Percentiles rank a stretch among this genome's conserved stretches.
Conservation (phyloP, 345 rosid genomes). For the Aquilaria sinensis region DNA sequence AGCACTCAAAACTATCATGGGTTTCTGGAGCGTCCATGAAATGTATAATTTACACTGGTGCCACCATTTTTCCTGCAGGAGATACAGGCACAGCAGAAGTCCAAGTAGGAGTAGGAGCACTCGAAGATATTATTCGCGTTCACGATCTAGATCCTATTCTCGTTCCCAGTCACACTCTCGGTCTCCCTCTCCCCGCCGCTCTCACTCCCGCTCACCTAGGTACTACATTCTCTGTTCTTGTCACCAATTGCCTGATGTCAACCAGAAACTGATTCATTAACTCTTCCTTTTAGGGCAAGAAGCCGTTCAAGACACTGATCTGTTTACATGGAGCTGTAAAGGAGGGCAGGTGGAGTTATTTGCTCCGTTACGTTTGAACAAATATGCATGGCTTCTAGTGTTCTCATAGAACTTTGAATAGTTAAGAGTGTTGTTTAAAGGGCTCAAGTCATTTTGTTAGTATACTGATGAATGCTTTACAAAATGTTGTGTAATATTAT, state of each 20-base stretch:
- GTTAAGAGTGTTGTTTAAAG: too few species aligned
- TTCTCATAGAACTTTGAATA: too few species aligned
- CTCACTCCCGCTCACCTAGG: conserved; percentile 75
- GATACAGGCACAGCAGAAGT: conserved; percentile 55
- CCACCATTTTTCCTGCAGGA: conserved; percentile 27
- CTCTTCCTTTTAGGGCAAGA: conserved; percentile 42
- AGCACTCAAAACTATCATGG: too few species aligned
- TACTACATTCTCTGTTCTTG: conserved; percentile 11
- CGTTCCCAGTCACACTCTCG: conserved; percentile 28
- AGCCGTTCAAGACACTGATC: conserved; percentile 63
- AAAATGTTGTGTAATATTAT: too few species aligned
- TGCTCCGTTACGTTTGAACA: too few species aligned
- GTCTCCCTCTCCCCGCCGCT: conserved; percentile 30
- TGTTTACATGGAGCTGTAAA: neutral
- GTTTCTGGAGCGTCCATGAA: too few species aligned
- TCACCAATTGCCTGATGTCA: neutral
- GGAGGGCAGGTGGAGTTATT: too few species aligned
- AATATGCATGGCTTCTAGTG: too few species aligned
- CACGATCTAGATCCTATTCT: conserved; percentile 32
- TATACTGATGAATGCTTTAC: too few species aligned
- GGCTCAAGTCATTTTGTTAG: too few species aligned
- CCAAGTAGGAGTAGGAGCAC: conserved; percentile 56
- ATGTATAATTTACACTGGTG: neutral
- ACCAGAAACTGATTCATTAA: conserved; percentile 9
- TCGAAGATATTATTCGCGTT: conserved; percentile 45